Percentiles rank a stretch among this genome's conserved stretches.
Evolutionary conservation across 148 eudicot species (phyloP).

Genomic region (Chenopodium quinoa): DNA sequence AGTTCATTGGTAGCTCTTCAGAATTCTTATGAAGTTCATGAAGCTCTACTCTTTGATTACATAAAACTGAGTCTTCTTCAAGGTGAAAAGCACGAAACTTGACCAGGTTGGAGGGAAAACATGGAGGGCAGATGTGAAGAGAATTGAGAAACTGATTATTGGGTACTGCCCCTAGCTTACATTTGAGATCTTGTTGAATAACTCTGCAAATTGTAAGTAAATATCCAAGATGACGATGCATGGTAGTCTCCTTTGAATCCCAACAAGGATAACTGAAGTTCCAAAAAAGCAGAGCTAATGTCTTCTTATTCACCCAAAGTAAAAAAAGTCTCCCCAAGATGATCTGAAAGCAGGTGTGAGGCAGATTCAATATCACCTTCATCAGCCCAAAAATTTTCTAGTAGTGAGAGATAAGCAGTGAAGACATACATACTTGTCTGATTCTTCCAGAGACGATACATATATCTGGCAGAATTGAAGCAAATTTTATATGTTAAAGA

Average conservation of each 20-base stretch:
- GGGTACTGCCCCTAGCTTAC: conserved; percentile 23
- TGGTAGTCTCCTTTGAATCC: not conserved
- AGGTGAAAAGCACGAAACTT: conserved; percentile 20
- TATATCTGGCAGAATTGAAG: not conserved
- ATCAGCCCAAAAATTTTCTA: too few relatives aligned
- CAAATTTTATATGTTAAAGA: not conserved
- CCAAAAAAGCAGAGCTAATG: not conserved
- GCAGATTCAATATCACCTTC: not conserved
- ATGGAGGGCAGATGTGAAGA: conserved; percentile 6
- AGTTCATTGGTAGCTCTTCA: not conserved
- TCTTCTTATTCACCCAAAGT: not conserved
- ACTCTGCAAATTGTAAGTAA: conserved; percentile 5
- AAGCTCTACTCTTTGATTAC: conserved; percentile 8
- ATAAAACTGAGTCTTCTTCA: conserved; percentile 4
- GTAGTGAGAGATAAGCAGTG: not conserved
- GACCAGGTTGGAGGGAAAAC: conserved; percentile 2
- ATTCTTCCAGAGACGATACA: too few relatives aligned
- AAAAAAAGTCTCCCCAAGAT: not conserved
- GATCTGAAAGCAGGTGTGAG: not conserved
- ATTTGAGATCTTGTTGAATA: conserved; percentile 3
- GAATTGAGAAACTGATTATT: conserved; percentile 5
- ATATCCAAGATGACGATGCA: conserved; percentile 25
- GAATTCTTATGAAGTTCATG: not conserved
- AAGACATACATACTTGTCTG: not conserved
- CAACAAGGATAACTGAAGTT: not conserved